A percentile compares a stretch with the other conserved stretches of the same genome.
phyloP scores from a whole-genome alignment of 768 basidiomycete species.

The Mycena indigotica region DNA sequence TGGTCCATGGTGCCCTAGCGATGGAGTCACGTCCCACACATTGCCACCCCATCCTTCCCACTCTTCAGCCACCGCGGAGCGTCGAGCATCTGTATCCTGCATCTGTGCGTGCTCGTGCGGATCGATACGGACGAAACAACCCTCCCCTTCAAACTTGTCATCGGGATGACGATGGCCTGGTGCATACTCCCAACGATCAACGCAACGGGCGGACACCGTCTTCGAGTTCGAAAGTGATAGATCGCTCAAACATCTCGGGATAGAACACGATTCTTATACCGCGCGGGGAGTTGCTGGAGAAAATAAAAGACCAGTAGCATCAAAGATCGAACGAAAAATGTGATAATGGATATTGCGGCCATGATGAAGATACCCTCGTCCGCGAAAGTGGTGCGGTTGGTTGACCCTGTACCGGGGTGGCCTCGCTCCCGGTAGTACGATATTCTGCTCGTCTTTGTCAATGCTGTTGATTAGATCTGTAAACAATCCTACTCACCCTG shows the following conservation, averaged over 20 bases:
- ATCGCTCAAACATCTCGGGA: slow-evolving; percentile 1
- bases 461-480: background rate
- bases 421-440: background rate
- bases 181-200: slow-evolving; percentile 3
- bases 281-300: background rate
- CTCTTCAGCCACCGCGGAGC: background rate
- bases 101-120: background rate
- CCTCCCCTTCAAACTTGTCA: background rate
- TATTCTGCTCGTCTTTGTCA: background rate
- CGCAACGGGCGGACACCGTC: background rate
- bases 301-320: background rate
- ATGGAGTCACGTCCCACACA: background rate
- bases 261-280: background rate
- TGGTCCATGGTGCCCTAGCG: background rate
- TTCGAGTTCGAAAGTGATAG: background rate
- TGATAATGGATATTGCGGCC: background rate
- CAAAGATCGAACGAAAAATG: background rate
- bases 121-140: background rate
- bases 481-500: background rate
- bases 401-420: background rate
- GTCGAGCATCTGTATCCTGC: background rate
- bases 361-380: background rate
- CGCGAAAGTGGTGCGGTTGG: background rate
- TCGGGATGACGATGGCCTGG: background rate
- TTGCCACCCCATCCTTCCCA: background rate